Base-by-base conservation (phyloP, 1,139 yeast species). In the Lodderomyces margitis region DNA sequence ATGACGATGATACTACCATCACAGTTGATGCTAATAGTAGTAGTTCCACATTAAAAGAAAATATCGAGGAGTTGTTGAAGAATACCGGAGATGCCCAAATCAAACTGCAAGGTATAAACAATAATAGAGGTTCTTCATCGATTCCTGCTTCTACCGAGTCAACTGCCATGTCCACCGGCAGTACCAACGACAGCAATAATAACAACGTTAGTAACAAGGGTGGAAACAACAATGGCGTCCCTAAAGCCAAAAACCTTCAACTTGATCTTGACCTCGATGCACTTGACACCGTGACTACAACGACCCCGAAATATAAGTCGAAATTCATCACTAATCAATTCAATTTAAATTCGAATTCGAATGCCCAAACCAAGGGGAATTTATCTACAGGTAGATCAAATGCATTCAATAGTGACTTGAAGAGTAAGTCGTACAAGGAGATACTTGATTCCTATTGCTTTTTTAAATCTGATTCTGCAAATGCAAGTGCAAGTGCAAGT, bases 391-490 rank as follows among this genome's bases (percentile, higher is more conserved):
- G 28, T 24, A n/a, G 27, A 12, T 34, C 37, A n/a, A 17, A 14
- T 34, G 23, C 37, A 3, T 34, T 28, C 19, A 28, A 28, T 15
- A 28, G 32, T 15, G 32, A 28, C 15, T 51, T 81, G 55, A 78
- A 81, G 54, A 77, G 88, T 5, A 70, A 76, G 46, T 70, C 83
- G 1, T 87, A 87, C 58, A 80, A 81, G 55, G 85, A 82, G 49
- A 64, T 87, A 34, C 65, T 87, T 48, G 83, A 84, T 47, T 80
- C 80, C 44, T 87, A 83, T 60, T 87, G 95, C 57, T 87, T 87
- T 55, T 84, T 61, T 39, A 51, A 24, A 16, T 19, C 36, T 38
- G 32, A 36, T 37, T 23, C n/a, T 12, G 10, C 25, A 10, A 25
- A 10, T 17, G 24, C 11, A 10, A 15, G 37, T 20, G 37, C 30